These are phyloP conservation scores for Stephanodiscus triporus DNA, from an alignment of 108 stramenopile genomes.

Conservation along the genomic window DNA sequence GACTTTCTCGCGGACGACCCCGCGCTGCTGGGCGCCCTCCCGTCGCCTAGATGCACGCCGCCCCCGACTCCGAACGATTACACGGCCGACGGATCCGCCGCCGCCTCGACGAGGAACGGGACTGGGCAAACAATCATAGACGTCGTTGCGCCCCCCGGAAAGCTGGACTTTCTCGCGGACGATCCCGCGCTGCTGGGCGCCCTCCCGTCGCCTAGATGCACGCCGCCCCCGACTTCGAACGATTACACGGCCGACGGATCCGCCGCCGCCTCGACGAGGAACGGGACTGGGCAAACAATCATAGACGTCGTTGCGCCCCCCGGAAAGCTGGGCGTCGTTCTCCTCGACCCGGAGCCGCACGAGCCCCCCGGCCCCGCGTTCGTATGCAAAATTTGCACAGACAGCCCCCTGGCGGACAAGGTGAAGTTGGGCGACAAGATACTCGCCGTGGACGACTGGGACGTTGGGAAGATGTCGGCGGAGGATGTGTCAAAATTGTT, in stretches of 20 bases:
- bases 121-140: neutral
- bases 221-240: neutral
- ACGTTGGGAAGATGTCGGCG: conserved; percentile 45
- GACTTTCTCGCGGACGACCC: no score
- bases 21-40: neutral
- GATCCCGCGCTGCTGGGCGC: no score
- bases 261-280: neutral
- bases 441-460: conserved; percentile 61
- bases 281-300: neutral
- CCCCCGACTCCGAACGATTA: neutral
- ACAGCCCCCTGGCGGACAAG: conserved; percentile 50
- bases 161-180: no score
- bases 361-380: conserved; percentile 23
- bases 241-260: neutral
- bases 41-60: neutral
- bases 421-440: conserved; percentile 59
- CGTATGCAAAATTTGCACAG: conserved; percentile 20
- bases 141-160: conserved; percentile 19
- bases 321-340: conserved; percentile 22
- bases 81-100: neutral
- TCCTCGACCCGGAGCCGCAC: conserved; percentile 4
- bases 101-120: neutral
- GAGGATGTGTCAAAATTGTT: conserved; percentile 40
- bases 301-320: conserved; percentile 15
- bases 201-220: neutral